Evolutionary conservation across 495 filamentous ascomycete species (phyloP), one percentile per base, ranked within the genome.

Genomic region (Xanthoparmelia taractica): DNA sequence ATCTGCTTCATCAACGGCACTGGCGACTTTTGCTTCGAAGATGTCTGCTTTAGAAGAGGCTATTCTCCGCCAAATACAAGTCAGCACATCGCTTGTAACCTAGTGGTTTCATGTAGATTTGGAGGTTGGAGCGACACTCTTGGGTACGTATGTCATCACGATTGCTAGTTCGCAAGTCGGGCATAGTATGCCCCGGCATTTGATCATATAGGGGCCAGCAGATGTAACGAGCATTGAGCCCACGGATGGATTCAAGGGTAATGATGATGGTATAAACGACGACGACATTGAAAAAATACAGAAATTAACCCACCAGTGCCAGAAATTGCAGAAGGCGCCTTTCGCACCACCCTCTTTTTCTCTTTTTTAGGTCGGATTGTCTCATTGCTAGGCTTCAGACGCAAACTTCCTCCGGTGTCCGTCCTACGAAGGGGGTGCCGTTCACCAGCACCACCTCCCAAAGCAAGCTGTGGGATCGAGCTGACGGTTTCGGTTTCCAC

Each of bases 41-140:
- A 98, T 90, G 74, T 98, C 94, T 66, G 95, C 92, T 79, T 97
- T 97, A 66, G 92, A 96, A 31, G 95, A 96, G 54, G 89, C 91
- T 84, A 72, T 69, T 38, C 77, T 74, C 63, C 71, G 74, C 74
- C 64, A 69, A 71, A 60, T 65, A 71, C 71, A 72, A 60, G 79
- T 86, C 78, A 86, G 81, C 72, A 81, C 66, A 65, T 61, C 74
- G 74, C 74, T 76, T 47, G 61, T 65, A 60, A 23, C 41, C 33
- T 60, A 64, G n/a, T 18, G 36, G 40, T 31, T 50, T 29, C 29
- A 36, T 37, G 17, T 23, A 63, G 34, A 20, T 50, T 60, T 58
- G 45, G 27, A 33, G 50, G 38, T 33, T 62, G 20, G 40, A 63
- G 25, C 54, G 41, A 36, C 23, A 33, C 27, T 34, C 36, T 36